Conservation (phyloP, 257 asterid species). For the Ehretia macrophylla region DNA sequence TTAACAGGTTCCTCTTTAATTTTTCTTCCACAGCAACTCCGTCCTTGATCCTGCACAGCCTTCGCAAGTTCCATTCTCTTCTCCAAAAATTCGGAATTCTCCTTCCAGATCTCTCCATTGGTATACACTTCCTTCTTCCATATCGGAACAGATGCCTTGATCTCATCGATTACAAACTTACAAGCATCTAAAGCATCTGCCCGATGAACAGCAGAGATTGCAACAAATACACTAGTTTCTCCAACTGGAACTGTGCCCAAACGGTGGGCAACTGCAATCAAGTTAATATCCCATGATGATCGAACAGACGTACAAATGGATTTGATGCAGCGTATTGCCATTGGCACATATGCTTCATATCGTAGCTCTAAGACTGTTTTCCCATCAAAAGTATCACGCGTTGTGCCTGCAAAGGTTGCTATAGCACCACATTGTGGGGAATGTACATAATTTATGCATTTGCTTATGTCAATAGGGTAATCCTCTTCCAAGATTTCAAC, state of each 20-base stretch:
- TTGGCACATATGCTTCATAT: constrained; percentile 88
- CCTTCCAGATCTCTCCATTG: constrained; percentile 96
- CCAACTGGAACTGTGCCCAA: constrained; percentile 86
- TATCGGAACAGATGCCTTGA: constrained; percentile 86
- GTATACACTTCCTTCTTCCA: constrained; percentile 97
- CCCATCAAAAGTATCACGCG: constrained; percentile 82
- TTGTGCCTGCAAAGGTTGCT: constrained; percentile 90
- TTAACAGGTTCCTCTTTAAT: constrained; percentile 30
- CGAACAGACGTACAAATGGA: constrained; percentile 82
- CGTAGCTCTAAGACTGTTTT: constrained; percentile 72
- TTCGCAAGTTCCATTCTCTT: constrained; percentile 54
- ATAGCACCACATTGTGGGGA: constrained; percentile 86
- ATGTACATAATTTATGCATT: constrained; percentile 60
- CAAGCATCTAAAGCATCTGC: constrained; percentile 87
- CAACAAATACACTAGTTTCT: constrained; percentile 80
- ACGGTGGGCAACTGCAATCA: constrained; percentile 77
- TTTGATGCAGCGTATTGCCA: constrained; percentile 78
- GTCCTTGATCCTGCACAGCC: constrained; percentile 7
- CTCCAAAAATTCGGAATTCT: constrained; percentile 75
- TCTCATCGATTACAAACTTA: constrained; percentile 78
- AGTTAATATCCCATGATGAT: constrained; percentile 57
- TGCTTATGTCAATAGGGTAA: constrained; percentile 52
- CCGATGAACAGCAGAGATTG: constrained; percentile 73
- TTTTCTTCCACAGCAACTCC: constrained; percentile 32
- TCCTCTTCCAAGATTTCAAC: constrained; percentile 73